Evolutionary conservation across 257 asterid genomes (phyloP).

Genomic region (Datura wrightii): DNA sequence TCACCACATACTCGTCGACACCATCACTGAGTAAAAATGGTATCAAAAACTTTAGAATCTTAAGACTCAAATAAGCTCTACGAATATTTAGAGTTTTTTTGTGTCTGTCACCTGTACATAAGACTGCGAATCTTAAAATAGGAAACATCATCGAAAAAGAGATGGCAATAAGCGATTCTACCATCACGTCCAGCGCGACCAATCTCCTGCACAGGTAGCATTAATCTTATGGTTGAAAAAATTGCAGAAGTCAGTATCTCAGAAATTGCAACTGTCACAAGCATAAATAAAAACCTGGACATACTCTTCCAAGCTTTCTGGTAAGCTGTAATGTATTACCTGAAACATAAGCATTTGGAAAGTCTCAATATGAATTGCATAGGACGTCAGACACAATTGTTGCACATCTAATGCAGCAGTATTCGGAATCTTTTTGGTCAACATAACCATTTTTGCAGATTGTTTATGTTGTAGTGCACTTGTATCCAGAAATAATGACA

Average conservation of each 20-base stretch:
- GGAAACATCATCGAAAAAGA: slow-evolving; percentile 78
- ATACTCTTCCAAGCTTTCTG: slow-evolving; percentile 97
- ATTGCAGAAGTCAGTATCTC: slow-evolving; percentile 28
- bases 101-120: slow-evolving; percentile 68
- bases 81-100: background rate
- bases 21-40: slow-evolving; percentile 71
- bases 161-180: slow-evolving; percentile 84
- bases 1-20: slow-evolving; percentile 83
- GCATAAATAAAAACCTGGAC: slow-evolving; percentile 69
- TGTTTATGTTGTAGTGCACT: background rate
- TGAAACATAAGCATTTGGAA: slow-evolving; percentile 45
- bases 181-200: slow-evolving; percentile 99
- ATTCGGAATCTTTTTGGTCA: background rate
- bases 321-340: slow-evolving; percentile 95
- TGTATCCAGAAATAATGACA: slow-evolving; percentile 12
- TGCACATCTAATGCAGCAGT: background rate
- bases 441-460: background rate
- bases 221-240: slow-evolving; percentile 35
- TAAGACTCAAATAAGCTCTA: slow-evolving; percentile 10
- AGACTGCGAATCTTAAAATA: slow-evolving; percentile 91
- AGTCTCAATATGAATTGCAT: slow-evolving; percentile 20
- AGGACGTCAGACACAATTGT: slow-evolving; percentile 5
- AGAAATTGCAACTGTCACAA: slow-evolving; percentile 19
- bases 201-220: slow-evolving; percentile 66
- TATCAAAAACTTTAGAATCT: slow-evolving; percentile 24